Evolutionary conservation across 1,139 yeast species (phyloP).

Genomic region (Yamadazyma sp.): DNA sequence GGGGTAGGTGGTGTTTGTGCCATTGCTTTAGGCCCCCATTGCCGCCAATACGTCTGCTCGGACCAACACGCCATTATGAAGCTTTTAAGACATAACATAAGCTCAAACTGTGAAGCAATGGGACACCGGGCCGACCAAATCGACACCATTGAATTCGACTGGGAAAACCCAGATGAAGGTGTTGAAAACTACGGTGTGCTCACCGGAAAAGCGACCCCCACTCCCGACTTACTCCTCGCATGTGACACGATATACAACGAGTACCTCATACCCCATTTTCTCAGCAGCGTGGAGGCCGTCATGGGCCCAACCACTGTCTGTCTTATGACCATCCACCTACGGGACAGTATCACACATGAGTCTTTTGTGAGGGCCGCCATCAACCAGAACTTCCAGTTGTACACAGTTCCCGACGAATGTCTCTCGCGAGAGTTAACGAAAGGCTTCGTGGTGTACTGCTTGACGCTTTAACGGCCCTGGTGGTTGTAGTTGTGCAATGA

Average conservation of each 20-base stretch:
- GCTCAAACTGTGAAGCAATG: slow-evolving; percentile 24
- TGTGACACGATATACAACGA: slow-evolving; percentile 75
- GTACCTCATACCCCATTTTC: slow-evolving; percentile 53
- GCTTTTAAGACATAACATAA: slow-evolving; percentile 47
- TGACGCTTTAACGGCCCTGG: slow-evolving; percentile 15
- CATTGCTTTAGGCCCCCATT: slow-evolving; percentile 38
- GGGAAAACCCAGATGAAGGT: slow-evolving; percentile 55
- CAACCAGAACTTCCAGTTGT: slow-evolving; percentile 17
- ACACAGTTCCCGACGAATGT: slow-evolving; percentile 25
- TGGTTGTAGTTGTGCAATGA: background rate
- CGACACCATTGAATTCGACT: slow-evolving; percentile 57
- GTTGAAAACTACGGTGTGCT: slow-evolving; percentile 19
- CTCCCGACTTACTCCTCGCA: slow-evolving; percentile 54
- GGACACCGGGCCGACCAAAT: slow-evolving; percentile 18
- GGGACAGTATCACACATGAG: slow-evolving; percentile 55
- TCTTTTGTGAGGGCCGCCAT: slow-evolving; percentile 26
- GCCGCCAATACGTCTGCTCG: slow-evolving; percentile 50
- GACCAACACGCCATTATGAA: slow-evolving; percentile 63
- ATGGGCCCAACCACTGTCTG: slow-evolving; percentile 32
- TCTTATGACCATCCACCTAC: slow-evolving; percentile 55
- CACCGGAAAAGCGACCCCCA: slow-evolving; percentile 1
- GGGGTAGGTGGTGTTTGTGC: slow-evolving; percentile 65
- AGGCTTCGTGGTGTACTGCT: slow-evolving; percentile 50
- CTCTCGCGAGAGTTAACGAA: slow-evolving; percentile 29
- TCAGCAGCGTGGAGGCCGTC: slow-evolving; percentile 39